Evolutionary conservation across 1,139 yeast genomes (phyloP).

Genomic region (Magnusiomyces paraingens): DNA sequence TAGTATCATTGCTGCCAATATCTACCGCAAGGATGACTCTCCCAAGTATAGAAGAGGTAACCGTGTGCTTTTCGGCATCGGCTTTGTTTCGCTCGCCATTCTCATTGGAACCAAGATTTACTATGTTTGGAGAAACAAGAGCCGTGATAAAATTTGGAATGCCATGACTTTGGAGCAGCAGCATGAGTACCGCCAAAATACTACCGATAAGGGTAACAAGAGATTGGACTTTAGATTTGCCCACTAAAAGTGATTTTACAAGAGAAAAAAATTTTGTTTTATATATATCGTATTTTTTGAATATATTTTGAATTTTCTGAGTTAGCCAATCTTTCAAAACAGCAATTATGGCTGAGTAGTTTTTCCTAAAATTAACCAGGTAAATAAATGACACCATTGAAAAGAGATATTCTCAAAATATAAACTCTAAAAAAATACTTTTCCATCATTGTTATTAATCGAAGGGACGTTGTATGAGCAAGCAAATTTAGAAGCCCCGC

Average conservation of each 20-base stretch:
- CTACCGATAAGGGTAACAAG: constrained; percentile 45
- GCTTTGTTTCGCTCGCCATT: constrained; percentile 26
- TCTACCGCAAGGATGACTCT: constrained; percentile 50
- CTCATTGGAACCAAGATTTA: constrained; percentile 29
- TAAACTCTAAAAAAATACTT: no score
- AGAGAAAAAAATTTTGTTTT: no score
- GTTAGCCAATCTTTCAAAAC: no score
- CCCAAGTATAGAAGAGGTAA: constrained; percentile 58
- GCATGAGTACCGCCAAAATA: constrained; percentile 38
- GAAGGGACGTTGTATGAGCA: no score
- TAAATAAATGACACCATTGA: no score
- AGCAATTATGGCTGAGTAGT: no score
- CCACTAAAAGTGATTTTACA: constrained; percentile 17
- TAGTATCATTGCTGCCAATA: constrained; percentile 44
- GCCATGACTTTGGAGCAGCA: constrained; percentile 42
- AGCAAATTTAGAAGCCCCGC: no score
- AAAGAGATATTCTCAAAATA: no score
- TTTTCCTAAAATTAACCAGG: no score
- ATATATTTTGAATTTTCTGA: no score
- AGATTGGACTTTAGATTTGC: constrained; percentile 45
- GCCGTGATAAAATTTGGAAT: constrained; percentile 43
- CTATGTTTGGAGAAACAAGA: constrained; percentile 43
- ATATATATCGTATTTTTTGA: no score
- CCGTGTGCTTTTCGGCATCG: constrained; percentile 37
- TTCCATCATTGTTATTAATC: no score